phyloP scores from a whole-genome alignment of 257 asterid genomes.

The Eustoma russellianum region DNA sequence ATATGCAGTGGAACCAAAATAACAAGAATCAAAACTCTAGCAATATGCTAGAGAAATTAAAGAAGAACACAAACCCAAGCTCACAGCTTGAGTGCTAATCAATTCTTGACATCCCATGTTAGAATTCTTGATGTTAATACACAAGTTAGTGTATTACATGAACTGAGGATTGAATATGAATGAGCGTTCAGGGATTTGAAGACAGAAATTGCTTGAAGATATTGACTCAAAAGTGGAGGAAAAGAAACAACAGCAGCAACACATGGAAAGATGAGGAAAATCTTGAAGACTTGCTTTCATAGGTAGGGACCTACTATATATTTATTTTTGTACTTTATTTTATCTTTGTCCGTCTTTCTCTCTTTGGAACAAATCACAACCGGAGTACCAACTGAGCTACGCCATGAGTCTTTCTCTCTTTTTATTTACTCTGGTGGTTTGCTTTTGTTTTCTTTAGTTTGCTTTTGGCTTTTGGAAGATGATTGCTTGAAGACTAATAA shows the following conservation, averaged over 20 bases:
- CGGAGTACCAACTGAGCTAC: too few species aligned
- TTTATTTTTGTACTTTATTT: slow-evolving; percentile 1
- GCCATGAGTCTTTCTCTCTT: too few species aligned
- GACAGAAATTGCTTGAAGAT: too few species aligned
- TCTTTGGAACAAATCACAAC: too few species aligned
- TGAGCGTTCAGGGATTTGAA: too few species aligned
- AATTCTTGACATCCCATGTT: too few species aligned
- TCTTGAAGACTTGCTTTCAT: slow-evolving; percentile 10
- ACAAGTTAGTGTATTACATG: background rate
- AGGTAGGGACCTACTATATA: too few species aligned
- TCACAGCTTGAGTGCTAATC: too few species aligned
- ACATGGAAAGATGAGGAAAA: slow-evolving; percentile 19
- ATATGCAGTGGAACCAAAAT: too few species aligned
- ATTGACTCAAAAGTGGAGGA: slow-evolving; percentile 8
- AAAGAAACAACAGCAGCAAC: slow-evolving; percentile 15
- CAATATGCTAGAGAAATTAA: too few species aligned
- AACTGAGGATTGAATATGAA: background rate
- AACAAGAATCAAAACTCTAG: too few species aligned
- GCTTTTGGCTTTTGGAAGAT: slow-evolving; percentile 21
- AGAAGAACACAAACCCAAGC: too few species aligned
- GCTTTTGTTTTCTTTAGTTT: slow-evolving; percentile 9
- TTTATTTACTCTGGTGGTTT: slow-evolving; percentile 10
- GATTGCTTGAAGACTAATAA: slow-evolving; percentile 24
- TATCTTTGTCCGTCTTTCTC: background rate
- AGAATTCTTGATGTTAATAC: background rate